Conservation (phyloP, 2,329 filamentous ascomycete species). For the Fusarium agapanthi region DNA sequence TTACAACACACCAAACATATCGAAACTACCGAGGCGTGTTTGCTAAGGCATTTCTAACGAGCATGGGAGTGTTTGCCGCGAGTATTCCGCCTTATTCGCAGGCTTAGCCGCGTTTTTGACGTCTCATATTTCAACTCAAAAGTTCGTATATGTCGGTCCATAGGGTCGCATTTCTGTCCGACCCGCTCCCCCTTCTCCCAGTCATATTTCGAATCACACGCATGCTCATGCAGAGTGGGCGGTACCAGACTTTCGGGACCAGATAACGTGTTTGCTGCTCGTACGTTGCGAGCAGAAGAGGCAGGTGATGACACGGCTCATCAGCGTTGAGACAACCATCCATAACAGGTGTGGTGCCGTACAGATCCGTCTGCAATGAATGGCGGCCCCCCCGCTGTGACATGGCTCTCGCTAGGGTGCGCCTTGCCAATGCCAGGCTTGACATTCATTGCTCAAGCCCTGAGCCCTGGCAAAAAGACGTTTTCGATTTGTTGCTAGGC, state of each 20-base stretch:
- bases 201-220: slow-evolving; percentile 28
- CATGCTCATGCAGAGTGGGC: slow-evolving; percentile 42
- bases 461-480: slow-evolving; percentile 17
- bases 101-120: slow-evolving; percentile 34
- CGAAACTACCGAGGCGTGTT: slow-evolving; percentile 12
- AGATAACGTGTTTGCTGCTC: slow-evolving; percentile 32
- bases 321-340: slow-evolving; percentile 30
- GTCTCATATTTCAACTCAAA: slow-evolving; percentile 36
- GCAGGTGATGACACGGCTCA: slow-evolving; percentile 24
- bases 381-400: slow-evolving; percentile 13
- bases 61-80: slow-evolving; percentile 30
- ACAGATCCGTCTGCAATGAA: slow-evolving; percentile 14
- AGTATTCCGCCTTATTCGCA: slow-evolving; percentile 26
- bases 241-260: slow-evolving; percentile 46
- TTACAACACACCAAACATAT: slow-evolving; percentile 15
- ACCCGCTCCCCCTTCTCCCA: slow-evolving; percentile 19
- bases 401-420: slow-evolving; percentile 13
- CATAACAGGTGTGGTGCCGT: slow-evolving; percentile 15
- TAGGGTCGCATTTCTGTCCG: slow-evolving; percentile 23
- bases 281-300: slow-evolving; percentile 37
- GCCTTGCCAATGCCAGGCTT: slow-evolving; percentile 8
- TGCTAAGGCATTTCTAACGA: background rate
- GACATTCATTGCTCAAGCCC: slow-evolving; percentile 6
- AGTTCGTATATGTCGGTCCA: slow-evolving; percentile 38
- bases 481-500: slow-evolving; percentile 23